These are phyloP conservation scores for Tuctoria greenei DNA, from an alignment of 176 grass and related monocot genomes.

Conservation along the genomic window DNA sequence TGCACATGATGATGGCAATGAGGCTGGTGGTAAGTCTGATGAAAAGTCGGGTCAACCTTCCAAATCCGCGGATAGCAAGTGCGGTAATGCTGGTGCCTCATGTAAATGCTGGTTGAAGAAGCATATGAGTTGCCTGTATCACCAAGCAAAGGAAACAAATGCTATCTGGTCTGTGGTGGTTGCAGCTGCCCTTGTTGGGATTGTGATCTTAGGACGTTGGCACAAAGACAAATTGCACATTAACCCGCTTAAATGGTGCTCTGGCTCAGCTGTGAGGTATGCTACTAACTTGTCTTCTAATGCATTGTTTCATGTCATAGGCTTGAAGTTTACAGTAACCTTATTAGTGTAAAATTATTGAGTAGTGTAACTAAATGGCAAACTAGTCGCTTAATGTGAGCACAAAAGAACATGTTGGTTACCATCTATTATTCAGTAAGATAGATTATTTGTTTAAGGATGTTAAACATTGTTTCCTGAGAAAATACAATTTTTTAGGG, in stretches of 20 bases:
- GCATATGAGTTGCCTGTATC: conserved; percentile 66
- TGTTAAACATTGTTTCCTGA: neutral
- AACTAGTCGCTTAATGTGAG: neutral
- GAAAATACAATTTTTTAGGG: neutral
- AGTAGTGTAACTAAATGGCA: neutral
- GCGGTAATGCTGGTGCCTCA: conserved; percentile 15
- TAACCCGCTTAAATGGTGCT: conserved; percentile 54
- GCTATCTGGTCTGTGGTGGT: conserved; percentile 86
- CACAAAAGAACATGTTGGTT: neutral
- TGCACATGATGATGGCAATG: conserved; percentile 20
- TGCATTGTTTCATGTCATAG: conserved; percentile 2
- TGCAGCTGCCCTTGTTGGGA: conserved; percentile 68
- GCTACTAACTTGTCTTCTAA: neutral
- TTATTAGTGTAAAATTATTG: neutral
- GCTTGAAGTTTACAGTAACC: neutral
- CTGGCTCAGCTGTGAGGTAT: conserved; percentile 56
- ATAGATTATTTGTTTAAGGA: neutral
- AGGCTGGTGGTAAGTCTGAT: conserved; percentile 25
- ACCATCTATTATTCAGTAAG: neutral
- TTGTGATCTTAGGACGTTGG: conserved; percentile 86
- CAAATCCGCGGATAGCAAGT: conserved; percentile 19
- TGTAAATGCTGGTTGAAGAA: conserved; percentile 71
- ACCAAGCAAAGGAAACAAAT: conserved; percentile 71
- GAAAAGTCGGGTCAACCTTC: neutral
- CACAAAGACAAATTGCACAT: conserved; percentile 73